Evolutionary conservation across 2,329 filamentous ascomycete genomes (phyloP), one percentile per base, ranked within the genome.

Genomic region (Verticillium isaacii): DNA sequence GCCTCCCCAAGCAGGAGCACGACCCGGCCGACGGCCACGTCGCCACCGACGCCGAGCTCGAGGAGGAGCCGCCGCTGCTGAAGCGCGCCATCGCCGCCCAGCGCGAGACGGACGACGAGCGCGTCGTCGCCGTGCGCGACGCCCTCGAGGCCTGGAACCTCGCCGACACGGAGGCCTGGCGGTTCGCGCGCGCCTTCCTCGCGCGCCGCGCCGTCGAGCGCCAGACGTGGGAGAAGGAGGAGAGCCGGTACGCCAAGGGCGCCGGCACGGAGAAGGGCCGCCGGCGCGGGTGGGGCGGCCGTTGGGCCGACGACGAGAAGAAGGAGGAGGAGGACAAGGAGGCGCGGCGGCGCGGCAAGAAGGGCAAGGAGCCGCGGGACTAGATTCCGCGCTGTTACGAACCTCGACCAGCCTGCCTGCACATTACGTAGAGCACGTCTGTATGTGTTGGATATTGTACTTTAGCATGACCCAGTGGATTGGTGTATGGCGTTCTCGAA

Each of bases 151-250:
- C 85, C 12, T 89, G 86, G 86, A 88, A 86, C 70, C 71, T 92
- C 66, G 89, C 86, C 0, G 91, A 94, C 68, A 88, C 87, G 1
- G 90, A 94, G 74, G 86, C 87, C 1, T 94, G 90, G 90, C 85
- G 85, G 68, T 93, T 93, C 70, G 82, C 87, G 5, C 78, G 87
- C 41, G 89, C 90, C 0, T 92, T 84, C 65, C 77, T 87, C 58
- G 89, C 89, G 19, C 77, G 89, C 41, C 78, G 83, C 52, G 76
- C 80, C 32, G 78, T 89, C 56, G 89, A 92, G 78, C 78, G 89
- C 61, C 72, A 79, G 66, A 79, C 83, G 68, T 93, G 89, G 89
- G 88, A 91, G 71, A 83, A 88, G 64, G 84, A 89, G 63, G 89
- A 92, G 76, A 81, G 81, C 65, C 82, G 80, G 67, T 92, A 85